Percentiles rank a stretch among this genome's conserved stretches.
Evolutionary conservation across 352 stramenopile genomes (phyloP).

Genomic region (Globisporangium nagaii): DNA sequence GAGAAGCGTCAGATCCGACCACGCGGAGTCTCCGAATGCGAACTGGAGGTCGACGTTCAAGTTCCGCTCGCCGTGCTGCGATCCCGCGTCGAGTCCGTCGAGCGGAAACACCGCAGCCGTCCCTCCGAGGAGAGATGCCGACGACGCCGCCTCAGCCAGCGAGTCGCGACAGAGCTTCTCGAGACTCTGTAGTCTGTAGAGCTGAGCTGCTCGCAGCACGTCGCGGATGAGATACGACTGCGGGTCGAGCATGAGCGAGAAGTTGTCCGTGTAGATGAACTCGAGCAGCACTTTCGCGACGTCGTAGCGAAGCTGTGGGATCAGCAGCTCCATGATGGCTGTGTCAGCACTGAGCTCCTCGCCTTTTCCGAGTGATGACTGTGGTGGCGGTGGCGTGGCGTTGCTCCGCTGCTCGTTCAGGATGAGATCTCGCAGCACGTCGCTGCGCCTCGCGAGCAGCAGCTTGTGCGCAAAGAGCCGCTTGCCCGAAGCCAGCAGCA

Average conservation of each 20-base stretch:
- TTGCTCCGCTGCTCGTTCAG: constrained; percentile 35
- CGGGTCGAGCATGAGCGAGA: constrained; percentile 39
- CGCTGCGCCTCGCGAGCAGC: constrained; percentile 49
- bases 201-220: constrained; percentile 39
- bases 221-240: constrained; percentile 53
- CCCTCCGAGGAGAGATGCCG: constrained; percentile 5
- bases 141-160: constrained; percentile 14
- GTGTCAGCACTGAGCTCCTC: background rate
- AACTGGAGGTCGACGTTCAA: constrained; percentile 44
- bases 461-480: constrained; percentile 45
- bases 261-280: constrained; percentile 70
- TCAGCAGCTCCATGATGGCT: constrained; percentile 34
- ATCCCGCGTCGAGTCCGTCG: background rate
- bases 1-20: constrained; percentile 46
- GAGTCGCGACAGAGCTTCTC: constrained; percentile 31
- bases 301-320: constrained; percentile 44
- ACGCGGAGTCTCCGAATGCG: constrained; percentile 37
- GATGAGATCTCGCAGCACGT: constrained; percentile 48
- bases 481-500: constrained; percentile 39
- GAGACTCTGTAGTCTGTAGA: constrained; percentile 38
- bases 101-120: constrained; percentile 1
- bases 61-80: constrained; percentile 1
- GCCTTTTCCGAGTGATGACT: background rate
- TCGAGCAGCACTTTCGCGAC: constrained; percentile 51
- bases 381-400: background rate